Evolutionary conservation across 768 basidiomycete genomes (phyloP), one percentile per base, ranked within the genome.

Genomic region (Pleurotus djamor): DNA sequence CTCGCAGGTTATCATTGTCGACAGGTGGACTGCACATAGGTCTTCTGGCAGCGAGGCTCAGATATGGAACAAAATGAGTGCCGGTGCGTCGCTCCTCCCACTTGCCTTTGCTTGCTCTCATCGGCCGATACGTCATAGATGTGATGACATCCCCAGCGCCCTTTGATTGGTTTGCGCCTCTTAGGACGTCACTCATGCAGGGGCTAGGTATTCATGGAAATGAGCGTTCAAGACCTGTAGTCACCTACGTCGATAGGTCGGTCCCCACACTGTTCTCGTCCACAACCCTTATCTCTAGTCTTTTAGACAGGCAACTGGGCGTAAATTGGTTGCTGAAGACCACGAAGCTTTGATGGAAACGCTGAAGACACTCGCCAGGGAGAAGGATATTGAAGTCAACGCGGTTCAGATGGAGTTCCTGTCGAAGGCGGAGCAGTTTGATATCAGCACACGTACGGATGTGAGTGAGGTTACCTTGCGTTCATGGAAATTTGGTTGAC

Each of bases 41-140:
- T 44, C 36, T 10, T 34, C 44, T 7, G 57, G 34, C n/a, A 48
- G 45, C 34, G 57, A 58, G 2, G 57, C 57, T 17, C 44, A 58
- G 10, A 17, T 58, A 10, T 58, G 57, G 57, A 58, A 58, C 36
- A 58, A 58, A 28, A 58, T 58, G 57, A 48, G 45, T 12, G 57
- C 57, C 5, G 57, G 57, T 58, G 44, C 44, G 57, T 52, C n/a
- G 13, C 13, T 33, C 17, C 36, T 37, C 17, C 2, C 4, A 2
- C 28, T 13, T 16, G 21, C 50, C 9, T 1, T 7, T 52, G 6
- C 36, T 21, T 52, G 10, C 8, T 2, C 6, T 37, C 6, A 34
- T 14, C 21, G 21, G 17, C 13, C 10, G 4, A 3, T 33, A 13
- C 16, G 6, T 48, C 13, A 32, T 13, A 58, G 57, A 58, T 48